Evolutionary conservation across 106 monocot species (phyloP), one percentile per base, ranked within the genome.

Genomic region (Platanthera zijinensis): DNA sequence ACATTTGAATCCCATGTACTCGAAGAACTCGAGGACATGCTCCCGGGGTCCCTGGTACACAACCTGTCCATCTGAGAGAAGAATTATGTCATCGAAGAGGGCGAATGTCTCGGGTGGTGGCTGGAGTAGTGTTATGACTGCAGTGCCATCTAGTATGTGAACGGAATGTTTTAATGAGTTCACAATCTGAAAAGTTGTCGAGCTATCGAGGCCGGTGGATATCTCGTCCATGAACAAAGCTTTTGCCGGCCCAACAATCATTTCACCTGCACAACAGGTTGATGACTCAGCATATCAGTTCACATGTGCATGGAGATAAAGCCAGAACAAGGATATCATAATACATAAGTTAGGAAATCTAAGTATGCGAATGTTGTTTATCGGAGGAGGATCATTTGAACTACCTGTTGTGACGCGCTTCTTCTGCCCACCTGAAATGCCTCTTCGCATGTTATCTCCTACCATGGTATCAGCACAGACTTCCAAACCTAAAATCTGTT

Each of bases 141-240:
- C 52, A 5, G 84, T 84, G 15, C 77, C 80, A 4, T 73, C 46
- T 21, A 84, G 76, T 67, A 84, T 84, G 72, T 80, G 80, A 76
- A 84, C 57, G 9, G 21, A 63, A 28, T 84, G 83, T 47, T 76
- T 75, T 6, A 84, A n/a, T 21, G 83, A 79, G 25, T 79, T 84
- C 57, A 79, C 79, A 69, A 84, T 84, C 61, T 79, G 83, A 30
- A 79, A 84, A 7, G 83, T 76, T 17, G 83, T 84, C 8, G 83
- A 84, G 79, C 83, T 79, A 50, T 84, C 83, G 5, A 84, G 79
- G 11, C 83, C 83, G n/a, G 79, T 84, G 32, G 83, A 84, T 75
- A 84, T 84, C 75, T 79, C 83, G 62, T 84, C 83, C 83, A 84
- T 84, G 71, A 84, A 79, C 5, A 84, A 61, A 21, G 74, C 79